phyloP scores from a whole-genome alignment of 768 basidiomycete genomes.

The Mycena polygramma region DNA sequence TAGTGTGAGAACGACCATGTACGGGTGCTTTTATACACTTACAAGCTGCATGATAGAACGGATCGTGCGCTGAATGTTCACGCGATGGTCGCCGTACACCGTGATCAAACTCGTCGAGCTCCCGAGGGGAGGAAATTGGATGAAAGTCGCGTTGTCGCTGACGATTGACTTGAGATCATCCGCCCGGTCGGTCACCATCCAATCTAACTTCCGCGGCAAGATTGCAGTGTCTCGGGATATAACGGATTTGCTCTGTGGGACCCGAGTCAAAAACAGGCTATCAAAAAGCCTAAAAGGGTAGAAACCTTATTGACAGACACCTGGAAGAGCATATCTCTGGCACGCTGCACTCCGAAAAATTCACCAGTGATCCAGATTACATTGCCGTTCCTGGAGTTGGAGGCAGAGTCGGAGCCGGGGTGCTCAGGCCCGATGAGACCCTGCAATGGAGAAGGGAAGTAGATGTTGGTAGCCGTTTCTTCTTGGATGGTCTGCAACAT shows the following conservation, averaged over 20 bases:
- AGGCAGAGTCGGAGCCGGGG: slow-evolving; percentile 52
- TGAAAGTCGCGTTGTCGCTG: slow-evolving; percentile 96
- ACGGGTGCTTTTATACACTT: slow-evolving; percentile 48
- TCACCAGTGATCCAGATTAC: slow-evolving; percentile 98
- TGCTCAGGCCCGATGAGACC: slow-evolving; percentile 84
- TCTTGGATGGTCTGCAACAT: slow-evolving; percentile 94
- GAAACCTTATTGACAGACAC: slow-evolving; percentile 87
- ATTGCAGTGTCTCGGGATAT: slow-evolving; percentile 95
- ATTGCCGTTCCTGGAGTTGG: slow-evolving; percentile 71
- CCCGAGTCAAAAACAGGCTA: slow-evolving; percentile 14
- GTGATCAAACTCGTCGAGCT: slow-evolving; percentile 94
- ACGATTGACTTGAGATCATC: slow-evolving; percentile 94
- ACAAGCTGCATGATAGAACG: slow-evolving; percentile 96
- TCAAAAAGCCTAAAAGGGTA: slow-evolving; percentile 26
- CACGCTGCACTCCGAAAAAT: slow-evolving; percentile 95
- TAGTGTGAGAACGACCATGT: not conserved
- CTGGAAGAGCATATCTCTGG: slow-evolving; percentile 94
- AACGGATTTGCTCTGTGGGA: slow-evolving; percentile 82
- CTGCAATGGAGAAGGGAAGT: slow-evolving; percentile 91
- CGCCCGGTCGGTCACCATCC: slow-evolving; percentile 97
- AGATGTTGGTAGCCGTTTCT: slow-evolving; percentile 97
- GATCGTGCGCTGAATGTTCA: slow-evolving; percentile 95
- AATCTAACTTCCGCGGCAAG: slow-evolving; percentile 96
- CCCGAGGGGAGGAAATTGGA: slow-evolving; percentile 93
- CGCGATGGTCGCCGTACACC: slow-evolving; percentile 93